Conservation (phyloP, 257 asterid genomes). For the Nicotiana sylvestris region DNA sequence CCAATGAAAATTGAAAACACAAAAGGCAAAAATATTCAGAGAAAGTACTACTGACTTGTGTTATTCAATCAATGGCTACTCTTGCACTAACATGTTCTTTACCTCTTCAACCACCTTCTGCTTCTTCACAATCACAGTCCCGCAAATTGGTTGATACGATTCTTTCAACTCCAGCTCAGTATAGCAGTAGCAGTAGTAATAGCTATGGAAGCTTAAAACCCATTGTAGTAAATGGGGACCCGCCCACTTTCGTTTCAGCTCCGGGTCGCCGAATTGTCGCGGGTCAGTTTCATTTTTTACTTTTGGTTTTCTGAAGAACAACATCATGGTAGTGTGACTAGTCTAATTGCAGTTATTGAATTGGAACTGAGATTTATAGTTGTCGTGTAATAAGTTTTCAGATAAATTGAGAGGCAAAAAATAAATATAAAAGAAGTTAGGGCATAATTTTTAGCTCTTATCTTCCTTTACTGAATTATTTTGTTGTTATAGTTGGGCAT, state of each 20-base stretch:
- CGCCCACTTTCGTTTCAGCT: conserved; percentile 93
- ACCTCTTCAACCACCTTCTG: conserved; percentile 37
- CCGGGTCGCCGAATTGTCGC: conserved; percentile 91
- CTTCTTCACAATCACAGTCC: conserved; percentile 20
- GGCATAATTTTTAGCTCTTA: no score
- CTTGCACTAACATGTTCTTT: conserved; percentile 42
- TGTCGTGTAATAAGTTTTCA: no score
- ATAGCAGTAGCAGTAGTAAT: neutral
- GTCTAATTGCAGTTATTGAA: no score
- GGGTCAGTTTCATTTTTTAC: conserved; percentile 32
- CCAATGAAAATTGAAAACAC: neutral
- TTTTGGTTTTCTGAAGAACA: neutral
- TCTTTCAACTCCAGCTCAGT: conserved; percentile 27
- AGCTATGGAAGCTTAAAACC: conserved; percentile 39
- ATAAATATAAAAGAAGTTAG: no score
- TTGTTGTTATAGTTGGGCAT: neutral
- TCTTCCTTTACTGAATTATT: conserved; percentile 7
- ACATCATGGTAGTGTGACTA: neutral
- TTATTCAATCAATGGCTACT: conserved; percentile 20
- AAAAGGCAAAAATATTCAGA: neutral
- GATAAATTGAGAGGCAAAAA: no score
- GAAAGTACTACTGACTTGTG: no score
- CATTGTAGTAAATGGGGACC: conserved; percentile 69
- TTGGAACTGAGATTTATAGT: no score
- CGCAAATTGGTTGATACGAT: conserved; percentile 19